Evolutionary conservation across 192 early-diverging fungal genomes (phyloP).

Genomic region (Umbelopsis ramanniana): DNA sequence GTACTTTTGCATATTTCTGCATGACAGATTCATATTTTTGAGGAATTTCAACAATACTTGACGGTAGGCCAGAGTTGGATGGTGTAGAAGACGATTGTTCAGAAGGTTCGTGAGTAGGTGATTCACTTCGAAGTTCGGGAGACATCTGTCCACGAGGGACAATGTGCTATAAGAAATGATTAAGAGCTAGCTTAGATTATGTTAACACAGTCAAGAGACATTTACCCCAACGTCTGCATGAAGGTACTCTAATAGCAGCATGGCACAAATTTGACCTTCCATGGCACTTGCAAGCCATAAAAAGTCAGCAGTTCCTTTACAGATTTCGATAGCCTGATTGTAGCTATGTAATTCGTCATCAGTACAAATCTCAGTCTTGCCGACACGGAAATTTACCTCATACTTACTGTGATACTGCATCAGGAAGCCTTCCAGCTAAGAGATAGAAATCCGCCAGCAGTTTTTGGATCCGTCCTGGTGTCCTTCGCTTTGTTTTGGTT

Average conservation of each 20-base stretch:
- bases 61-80: not conserved
- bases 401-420: constrained; percentile 64
- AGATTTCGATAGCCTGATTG: constrained; percentile 63
- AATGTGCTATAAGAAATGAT: constrained; percentile 22
- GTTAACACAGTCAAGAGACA: not conserved
- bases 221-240: constrained; percentile 68
- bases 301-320: constrained; percentile 71
- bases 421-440: constrained; percentile 70
- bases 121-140: constrained; percentile 1
- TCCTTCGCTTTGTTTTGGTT: constrained; percentile 57
- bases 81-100: not conserved
- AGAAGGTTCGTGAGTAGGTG: constrained; percentile 27
- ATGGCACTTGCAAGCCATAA: constrained; percentile 77
- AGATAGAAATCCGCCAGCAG: constrained; percentile 76
- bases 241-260: constrained; percentile 60
- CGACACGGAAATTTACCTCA: not conserved
- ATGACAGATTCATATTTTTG: constrained; percentile 73
- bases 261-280: constrained; percentile 69
- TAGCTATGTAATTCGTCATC: constrained; percentile 49
- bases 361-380: not conserved
- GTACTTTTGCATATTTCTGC: constrained; percentile 63
- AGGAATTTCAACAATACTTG: constrained; percentile 57
- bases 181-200: not conserved
- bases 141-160: constrained; percentile 25
- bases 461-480: constrained; percentile 74